A percentile compares a stretch with the other conserved stretches of the same genome.
These are phyloP conservation scores for Leonotis leonurus DNA, from an alignment of 257 asterid species.

Conservation along the genomic window DNA sequence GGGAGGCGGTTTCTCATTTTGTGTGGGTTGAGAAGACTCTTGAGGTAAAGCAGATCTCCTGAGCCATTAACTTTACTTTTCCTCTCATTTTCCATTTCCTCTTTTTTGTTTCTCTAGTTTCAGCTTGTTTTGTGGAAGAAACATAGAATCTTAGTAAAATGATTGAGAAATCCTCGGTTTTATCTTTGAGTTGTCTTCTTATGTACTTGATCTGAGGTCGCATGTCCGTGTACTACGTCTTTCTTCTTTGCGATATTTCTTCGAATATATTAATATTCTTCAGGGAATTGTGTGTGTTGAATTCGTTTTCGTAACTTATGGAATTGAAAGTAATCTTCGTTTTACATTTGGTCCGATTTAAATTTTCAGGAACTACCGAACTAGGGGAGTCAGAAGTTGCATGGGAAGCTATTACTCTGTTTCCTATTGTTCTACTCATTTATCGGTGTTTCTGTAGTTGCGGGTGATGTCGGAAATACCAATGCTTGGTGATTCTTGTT, in stretches of 20 bases:
- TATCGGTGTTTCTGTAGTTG: constrained; percentile 13
- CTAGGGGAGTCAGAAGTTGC: constrained; percentile 14
- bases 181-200: constrained; percentile 13
- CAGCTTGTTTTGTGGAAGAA: neutral
- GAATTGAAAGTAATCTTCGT: neutral
- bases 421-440: neutral
- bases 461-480: constrained; percentile 16
- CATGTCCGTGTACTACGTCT: too few species aligned
- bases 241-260: neutral
- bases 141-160: constrained; percentile 9
- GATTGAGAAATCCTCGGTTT: constrained; percentile 22
- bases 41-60: constrained; percentile 30
- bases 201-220: constrained; percentile 24
- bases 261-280: neutral
- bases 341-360: neutral
- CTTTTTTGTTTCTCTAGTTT: neutral
- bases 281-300: neutral
- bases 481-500: constrained; percentile 11
- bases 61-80: constrained; percentile 26
- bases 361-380: neutral
- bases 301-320: neutral
- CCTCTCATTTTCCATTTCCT: constrained; percentile 7
- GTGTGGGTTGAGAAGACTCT: constrained; percentile 32
- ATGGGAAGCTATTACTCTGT: neutral
- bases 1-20: constrained; percentile 32